Conservation (phyloP, 2,329 filamentous ascomycete genomes). For the Aureobasidium mangrovei region DNA sequence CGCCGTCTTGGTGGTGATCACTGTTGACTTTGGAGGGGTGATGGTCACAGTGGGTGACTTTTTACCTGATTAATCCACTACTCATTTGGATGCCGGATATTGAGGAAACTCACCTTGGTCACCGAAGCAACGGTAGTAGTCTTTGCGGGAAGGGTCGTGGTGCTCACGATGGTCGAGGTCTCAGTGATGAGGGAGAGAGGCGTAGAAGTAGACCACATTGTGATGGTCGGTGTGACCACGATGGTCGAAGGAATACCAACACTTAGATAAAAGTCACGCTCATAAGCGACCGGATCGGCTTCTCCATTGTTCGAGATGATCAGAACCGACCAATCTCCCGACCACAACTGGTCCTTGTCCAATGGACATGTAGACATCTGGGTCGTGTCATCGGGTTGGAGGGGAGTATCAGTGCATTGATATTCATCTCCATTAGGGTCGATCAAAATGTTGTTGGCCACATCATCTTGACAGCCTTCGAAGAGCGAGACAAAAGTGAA, state of each 20-base stretch:
- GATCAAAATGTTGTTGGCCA: slow-evolving; percentile 35
- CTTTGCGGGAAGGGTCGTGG: not conserved
- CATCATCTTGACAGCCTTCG: slow-evolving; percentile 29
- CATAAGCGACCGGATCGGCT: slow-evolving; percentile 36
- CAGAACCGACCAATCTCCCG: slow-evolving; percentile 37
- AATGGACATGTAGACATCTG: slow-evolving; percentile 36
- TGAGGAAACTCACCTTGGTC: slow-evolving; percentile 1
- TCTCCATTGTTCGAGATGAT: slow-evolving; percentile 36
- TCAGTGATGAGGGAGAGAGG: slow-evolving; percentile 14
- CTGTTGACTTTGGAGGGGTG: slow-evolving; percentile 17
- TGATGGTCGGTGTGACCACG: slow-evolving; percentile 23
- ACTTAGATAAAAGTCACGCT: slow-evolving; percentile 33
- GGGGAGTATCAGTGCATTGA: slow-evolving; percentile 33
- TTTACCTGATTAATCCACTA: not conserved
- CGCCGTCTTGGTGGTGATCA: slow-evolving; percentile 24
- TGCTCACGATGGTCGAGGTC: not conserved
- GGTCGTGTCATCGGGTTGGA: slow-evolving; percentile 31
- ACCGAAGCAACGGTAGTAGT: slow-evolving; percentile 13
- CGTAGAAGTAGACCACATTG: slow-evolving; percentile 20
- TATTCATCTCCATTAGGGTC: slow-evolving; percentile 33
- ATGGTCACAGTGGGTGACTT: slow-evolving; percentile 15
- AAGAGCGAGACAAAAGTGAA: slow-evolving; percentile 40
- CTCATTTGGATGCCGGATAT: not conserved
- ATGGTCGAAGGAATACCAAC: slow-evolving; percentile 28
- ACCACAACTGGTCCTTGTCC: slow-evolving; percentile 34